Conservation (phyloP, 495 filamentous ascomycete species). For the Talaromyces ruber region DNA sequence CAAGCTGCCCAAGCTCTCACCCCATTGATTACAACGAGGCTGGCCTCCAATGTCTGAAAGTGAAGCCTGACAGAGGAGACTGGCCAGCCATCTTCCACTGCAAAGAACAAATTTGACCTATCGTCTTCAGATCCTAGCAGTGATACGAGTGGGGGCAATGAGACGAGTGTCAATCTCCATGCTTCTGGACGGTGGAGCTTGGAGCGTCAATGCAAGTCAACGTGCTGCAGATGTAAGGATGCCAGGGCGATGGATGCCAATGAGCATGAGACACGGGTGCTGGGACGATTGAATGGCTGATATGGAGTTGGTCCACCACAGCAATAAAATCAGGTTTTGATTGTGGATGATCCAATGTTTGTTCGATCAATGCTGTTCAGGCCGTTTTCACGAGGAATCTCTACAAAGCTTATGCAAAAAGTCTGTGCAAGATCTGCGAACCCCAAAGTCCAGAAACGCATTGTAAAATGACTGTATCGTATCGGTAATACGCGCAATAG, state of each 20-base stretch:
- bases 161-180: background rate
- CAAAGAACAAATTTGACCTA: background rate
- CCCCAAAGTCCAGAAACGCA: background rate
- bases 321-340: background rate
- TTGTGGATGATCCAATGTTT: background rate
- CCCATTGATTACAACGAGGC: background rate
- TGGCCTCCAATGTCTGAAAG: background rate
- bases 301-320: background rate
- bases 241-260: background rate
- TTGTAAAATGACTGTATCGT: background rate
- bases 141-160: background rate
- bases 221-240: background rate
- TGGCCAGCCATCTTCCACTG: background rate
- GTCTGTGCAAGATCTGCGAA: background rate
- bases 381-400: background rate
- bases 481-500: background rate
- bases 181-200: background rate
- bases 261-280: background rate
- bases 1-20: background rate
- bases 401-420: background rate
- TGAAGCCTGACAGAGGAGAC: background rate
- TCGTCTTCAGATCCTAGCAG: background rate
- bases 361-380: background rate
- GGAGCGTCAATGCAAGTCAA: background rate
- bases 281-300: background rate